A percentile compares a stretch with the other conserved stretches of the same genome.
phyloP scores from a whole-genome alignment of 2,329 filamentous ascomycete species.

The Curvularia hawaiiensis region DNA sequence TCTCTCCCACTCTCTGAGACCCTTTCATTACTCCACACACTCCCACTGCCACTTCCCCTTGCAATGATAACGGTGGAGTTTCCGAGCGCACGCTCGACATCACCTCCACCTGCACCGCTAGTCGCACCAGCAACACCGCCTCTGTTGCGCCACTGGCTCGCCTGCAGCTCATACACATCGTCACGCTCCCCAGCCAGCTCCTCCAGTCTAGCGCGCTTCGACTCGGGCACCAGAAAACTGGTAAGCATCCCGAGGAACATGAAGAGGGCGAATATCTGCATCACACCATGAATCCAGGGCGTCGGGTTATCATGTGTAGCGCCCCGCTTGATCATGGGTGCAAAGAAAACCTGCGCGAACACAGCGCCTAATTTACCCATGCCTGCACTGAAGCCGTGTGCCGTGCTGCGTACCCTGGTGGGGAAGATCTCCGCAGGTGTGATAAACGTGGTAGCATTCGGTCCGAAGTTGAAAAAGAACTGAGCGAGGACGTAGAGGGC shows the following conservation, averaged over 20 bases:
- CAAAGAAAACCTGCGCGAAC: conserved; percentile 57
- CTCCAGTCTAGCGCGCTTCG: conserved; percentile 75
- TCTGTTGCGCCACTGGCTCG: conserved; percentile 48
- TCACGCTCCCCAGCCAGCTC: conserved; percentile 70
- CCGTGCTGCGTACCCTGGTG: conserved; percentile 54
- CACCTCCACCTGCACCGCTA: neutral
- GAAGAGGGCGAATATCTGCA: conserved; percentile 80
- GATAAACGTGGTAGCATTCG: conserved; percentile 59
- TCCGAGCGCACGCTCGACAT: neutral
- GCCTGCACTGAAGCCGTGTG: conserved; percentile 56
- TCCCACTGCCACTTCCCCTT: conserved; percentile 21
- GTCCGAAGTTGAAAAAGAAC: conserved; percentile 62
- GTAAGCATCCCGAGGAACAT: conserved; percentile 75
- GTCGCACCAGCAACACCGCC: conserved; percentile 8
- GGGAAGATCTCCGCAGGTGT: conserved; percentile 59
- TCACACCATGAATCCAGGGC: conserved; percentile 74
- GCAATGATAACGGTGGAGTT: conserved; percentile 8
- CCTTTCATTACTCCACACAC: conserved; percentile 16
- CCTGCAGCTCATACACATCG: conserved; percentile 51
- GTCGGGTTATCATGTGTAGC: conserved; percentile 55
- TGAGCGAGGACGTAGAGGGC: conserved; percentile 55
- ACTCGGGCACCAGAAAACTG: conserved; percentile 77
- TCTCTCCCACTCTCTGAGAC: conserved; percentile 17
- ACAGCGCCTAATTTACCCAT: conserved; percentile 57
- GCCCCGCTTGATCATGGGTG: conserved; percentile 60